phyloP scores from a whole-genome alignment of 2,329 filamentous ascomycete species.

The Aspergillus japonicus region DNA sequence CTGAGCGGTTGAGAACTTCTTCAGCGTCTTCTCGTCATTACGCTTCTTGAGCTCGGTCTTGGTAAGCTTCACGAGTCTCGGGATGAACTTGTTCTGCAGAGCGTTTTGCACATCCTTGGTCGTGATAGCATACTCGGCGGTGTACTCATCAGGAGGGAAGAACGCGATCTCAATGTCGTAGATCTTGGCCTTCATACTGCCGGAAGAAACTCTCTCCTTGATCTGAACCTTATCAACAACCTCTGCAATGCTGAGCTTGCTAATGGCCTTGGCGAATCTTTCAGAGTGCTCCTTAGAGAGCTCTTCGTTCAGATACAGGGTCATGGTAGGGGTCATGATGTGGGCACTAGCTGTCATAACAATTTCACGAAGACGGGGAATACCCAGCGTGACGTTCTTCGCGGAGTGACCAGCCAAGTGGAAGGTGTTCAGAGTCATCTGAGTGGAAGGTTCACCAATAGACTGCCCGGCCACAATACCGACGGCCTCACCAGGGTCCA shows the following conservation, averaged over 20 bases:
- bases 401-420: slow-evolving; percentile 97
- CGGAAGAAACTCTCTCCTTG: slow-evolving; percentile 73
- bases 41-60: slow-evolving; percentile 79
- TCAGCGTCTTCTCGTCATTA: slow-evolving; percentile 56
- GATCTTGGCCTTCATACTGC: slow-evolving; percentile 71
- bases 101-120: slow-evolving; percentile 73
- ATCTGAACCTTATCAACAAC: slow-evolving; percentile 80
- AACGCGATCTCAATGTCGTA: slow-evolving; percentile 81
- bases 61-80: slow-evolving; percentile 67
- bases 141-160: slow-evolving; percentile 82
- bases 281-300: slow-evolving; percentile 67
- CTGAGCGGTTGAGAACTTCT: slow-evolving; percentile 64
- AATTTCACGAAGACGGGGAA: slow-evolving; percentile 93
- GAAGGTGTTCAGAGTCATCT: slow-evolving; percentile 99
- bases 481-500: slow-evolving; percentile 93
- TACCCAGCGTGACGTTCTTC: slow-evolving; percentile 98
- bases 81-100: slow-evolving; percentile 78
- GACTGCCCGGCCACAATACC: slow-evolving; percentile 97
- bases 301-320: slow-evolving; percentile 72
- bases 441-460: slow-evolving; percentile 93
- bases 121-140: slow-evolving; percentile 77
- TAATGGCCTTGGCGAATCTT: slow-evolving; percentile 88
- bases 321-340: slow-evolving; percentile 79
- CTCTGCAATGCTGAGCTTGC: slow-evolving; percentile 76
- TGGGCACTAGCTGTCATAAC: slow-evolving; percentile 92